Conservation (phyloP, 768 basidiomycete species). For the Tulasnella sp. region DNA sequence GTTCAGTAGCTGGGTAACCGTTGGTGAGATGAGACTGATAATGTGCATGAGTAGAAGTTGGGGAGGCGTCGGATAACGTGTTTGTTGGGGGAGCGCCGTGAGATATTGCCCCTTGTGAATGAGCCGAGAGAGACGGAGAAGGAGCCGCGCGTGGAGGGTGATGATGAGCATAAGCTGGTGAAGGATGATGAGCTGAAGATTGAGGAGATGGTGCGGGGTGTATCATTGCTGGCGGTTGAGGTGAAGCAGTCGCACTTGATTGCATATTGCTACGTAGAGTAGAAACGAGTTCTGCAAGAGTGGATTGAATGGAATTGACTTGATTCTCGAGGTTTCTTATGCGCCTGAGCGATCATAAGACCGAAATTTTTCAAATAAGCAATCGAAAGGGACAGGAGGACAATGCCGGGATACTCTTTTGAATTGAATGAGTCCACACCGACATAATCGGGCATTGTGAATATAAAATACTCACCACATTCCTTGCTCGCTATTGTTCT, state of each 20-base stretch:
- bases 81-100: background rate
- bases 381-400: background rate
- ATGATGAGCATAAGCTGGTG: slow-evolving; percentile 1
- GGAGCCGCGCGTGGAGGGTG: slow-evolving; percentile 1
- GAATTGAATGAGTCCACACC: background rate
- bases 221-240: background rate
- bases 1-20: no score
- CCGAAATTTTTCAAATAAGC: slow-evolving; percentile 20
- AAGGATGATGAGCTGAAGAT: background rate
- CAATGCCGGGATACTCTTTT: background rate
- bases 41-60: background rate
- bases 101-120: background rate
- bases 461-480: slow-evolving; percentile 49
- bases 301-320: slow-evolving; percentile 70
- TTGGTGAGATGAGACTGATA: background rate
- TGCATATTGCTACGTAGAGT: slow-evolving; percentile 45
- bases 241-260: slow-evolving; percentile 15
- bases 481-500: slow-evolving; percentile 77
- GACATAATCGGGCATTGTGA: background rate
- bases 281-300: slow-evolving; percentile 64
- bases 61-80: no score
- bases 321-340: slow-evolving; percentile 80
- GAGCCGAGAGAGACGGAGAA: slow-evolving; percentile 1
- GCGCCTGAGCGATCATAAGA: slow-evolving; percentile 45
- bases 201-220: slow-evolving; percentile 11